phyloP scores from a whole-genome alignment of 1,284 basidiomycete species.

The Trichosporon sp. region DNA sequence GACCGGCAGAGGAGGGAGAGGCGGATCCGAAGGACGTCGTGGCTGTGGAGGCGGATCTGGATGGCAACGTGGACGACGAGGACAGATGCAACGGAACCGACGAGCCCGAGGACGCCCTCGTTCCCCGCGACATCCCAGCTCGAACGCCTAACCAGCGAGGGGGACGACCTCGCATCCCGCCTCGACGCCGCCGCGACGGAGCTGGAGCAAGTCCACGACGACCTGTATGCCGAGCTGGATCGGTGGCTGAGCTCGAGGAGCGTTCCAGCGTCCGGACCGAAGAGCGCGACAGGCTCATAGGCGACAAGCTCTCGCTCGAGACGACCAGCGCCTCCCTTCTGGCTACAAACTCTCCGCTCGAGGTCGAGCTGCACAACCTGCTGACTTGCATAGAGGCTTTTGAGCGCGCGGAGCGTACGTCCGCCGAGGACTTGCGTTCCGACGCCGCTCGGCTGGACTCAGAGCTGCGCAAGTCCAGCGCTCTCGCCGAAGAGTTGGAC shows the following conservation, averaged over 20 bases:
- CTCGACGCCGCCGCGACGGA: neutral
- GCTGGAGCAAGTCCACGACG: neutral
- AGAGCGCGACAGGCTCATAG: neutral
- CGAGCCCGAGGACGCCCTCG: too few species aligned
- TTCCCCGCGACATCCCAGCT: neutral
- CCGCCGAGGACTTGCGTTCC: neutral
- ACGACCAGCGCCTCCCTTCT: too few species aligned
- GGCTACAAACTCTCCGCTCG: neutral
- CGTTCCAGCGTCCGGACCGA: too few species aligned
- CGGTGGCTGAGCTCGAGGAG: neutral
- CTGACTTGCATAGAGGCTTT: neutral
- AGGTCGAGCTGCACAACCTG: neutral
- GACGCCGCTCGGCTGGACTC: too few species aligned
- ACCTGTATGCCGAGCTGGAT: neutral
- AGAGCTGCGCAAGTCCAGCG: neutral
- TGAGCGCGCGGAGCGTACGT: neutral
- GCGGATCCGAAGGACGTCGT: too few species aligned
- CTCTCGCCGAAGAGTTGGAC: neutral
- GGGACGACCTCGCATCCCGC: neutral
- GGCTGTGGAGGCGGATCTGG: too few species aligned
- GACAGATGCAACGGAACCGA: too few species aligned
- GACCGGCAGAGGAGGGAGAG: too few species aligned
- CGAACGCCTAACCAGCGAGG: neutral
- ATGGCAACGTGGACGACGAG: neutral
- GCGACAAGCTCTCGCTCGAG: too few species aligned